These are phyloP conservation scores for Auriscalpium vulgare DNA, from an alignment of 768 basidiomycete genomes.

Conservation along the genomic window DNA sequence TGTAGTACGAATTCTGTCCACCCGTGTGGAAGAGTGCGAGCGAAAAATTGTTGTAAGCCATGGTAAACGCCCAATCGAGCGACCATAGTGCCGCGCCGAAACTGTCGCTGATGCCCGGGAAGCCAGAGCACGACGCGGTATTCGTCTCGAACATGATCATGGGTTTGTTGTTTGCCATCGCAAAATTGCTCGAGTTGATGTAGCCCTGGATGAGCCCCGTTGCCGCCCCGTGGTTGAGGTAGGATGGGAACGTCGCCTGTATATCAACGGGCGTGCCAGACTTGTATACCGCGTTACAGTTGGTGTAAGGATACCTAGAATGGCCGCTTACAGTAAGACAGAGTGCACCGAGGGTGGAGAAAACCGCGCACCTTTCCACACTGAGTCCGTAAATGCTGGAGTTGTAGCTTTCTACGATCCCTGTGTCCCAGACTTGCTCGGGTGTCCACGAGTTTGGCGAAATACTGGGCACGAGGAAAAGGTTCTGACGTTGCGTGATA, in stretches of 20 bases:
- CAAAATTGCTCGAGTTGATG: slow-evolving; percentile 35
- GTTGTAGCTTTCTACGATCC: slow-evolving; percentile 4
- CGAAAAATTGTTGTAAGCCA: slow-evolving; percentile 41
- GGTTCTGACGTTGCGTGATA: neutral
- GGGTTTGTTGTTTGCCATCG: slow-evolving; percentile 31
- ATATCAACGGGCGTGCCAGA: slow-evolving; percentile 32
- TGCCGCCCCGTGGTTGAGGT: slow-evolving; percentile 52
- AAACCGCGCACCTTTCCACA: slow-evolving; percentile 6
- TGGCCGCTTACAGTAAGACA: slow-evolving; percentile 3
- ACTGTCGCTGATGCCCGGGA: slow-evolving; percentile 46
- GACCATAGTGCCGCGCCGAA: slow-evolving; percentile 48
- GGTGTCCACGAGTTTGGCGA: slow-evolving; percentile 5
- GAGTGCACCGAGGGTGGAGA: neutral
- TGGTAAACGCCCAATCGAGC: slow-evolving; percentile 43
- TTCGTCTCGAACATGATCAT: slow-evolving; percentile 54
- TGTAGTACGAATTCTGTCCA: slow-evolving; percentile 58
- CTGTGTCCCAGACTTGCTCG: slow-evolving; percentile 11
- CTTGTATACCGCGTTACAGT: slow-evolving; percentile 46
- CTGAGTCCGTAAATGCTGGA: slow-evolving; percentile 6
- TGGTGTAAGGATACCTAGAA: slow-evolving; percentile 50
- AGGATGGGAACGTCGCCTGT: slow-evolving; percentile 42
- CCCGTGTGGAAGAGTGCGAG: slow-evolving; percentile 44
- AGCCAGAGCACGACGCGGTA: slow-evolving; percentile 43
- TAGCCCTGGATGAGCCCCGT: slow-evolving; percentile 45
- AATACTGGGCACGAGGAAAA: slow-evolving; percentile 12